Evolutionary conservation across 2,329 filamentous ascomycete genomes (phyloP), one percentile per base, ranked within the genome.

Genomic region (Pseudocercospora musae): DNA sequence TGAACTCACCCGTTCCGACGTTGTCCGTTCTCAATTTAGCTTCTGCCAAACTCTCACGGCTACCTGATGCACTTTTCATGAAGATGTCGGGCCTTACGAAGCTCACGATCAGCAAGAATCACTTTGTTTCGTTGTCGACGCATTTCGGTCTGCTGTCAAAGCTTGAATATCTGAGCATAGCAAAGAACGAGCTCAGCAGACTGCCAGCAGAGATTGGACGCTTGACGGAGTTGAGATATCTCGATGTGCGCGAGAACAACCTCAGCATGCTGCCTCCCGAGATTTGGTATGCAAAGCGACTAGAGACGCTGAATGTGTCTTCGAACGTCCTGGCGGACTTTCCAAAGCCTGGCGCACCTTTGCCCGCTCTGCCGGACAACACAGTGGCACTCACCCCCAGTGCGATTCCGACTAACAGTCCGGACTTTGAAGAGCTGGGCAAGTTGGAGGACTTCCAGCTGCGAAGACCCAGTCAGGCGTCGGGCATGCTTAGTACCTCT

Each of bases 241-340:
- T 99, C 44, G 94, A 99, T 73, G 84, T 98, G 18, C 86, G 94
- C 66, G 92, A 95, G 73, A 99, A 98, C 79, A 99, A 98, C 72
- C 84, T 99, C 62, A 89, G 89, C 67, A 89, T 89, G 71, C 81
- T 99, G 31, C 95, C 95, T 1, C 87, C 91, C 73, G 95, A 99
- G 73, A 84, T 99, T n/a, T 99, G 95, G 95, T 94, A 91, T 82
- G 94, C 94, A 57, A 89, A 89, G 70, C 92, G 89, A 73, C 78
- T 99, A 59, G 93, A 98, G 76, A 94, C 89, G 0, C 84, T 99
- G 62, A 99, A 99, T 70, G 88, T 96, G 11, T 98, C 94, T 0
- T 97, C 95, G 10, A 99, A 99, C 70, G 89, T 98, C 6, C 82
- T 99, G 20, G 89, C 93, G 56, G 87, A 86, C 44, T 98, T 99